Evolutionary conservation across 345 rosid species (phyloP).

Genomic region (Dipteronia sinensis): DNA sequence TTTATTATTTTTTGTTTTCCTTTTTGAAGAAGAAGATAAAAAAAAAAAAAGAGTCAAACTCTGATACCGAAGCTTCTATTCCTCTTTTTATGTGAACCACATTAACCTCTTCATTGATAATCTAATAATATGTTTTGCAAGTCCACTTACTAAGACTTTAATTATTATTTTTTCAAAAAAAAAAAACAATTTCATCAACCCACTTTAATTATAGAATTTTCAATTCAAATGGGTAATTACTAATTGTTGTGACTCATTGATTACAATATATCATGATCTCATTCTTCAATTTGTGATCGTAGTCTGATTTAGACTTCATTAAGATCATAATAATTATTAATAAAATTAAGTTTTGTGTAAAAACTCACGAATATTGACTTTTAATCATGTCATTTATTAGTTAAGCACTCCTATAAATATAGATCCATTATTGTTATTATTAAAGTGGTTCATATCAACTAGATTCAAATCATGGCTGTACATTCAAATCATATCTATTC

Average conservation of each 20-base stretch:
- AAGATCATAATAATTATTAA: background rate
- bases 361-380: too few species aligned
- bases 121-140: too few species aligned
- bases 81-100: constrained; percentile 47
- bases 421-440: background rate
- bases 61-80: constrained; percentile 46
- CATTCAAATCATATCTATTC: too few species aligned
- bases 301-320: too few species aligned
- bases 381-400: too few species aligned
- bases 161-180: too few species aligned
- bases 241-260: background rate
- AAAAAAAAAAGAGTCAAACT: constrained; percentile 34
- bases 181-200: too few species aligned
- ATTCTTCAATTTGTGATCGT: background rate
- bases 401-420: background rate
- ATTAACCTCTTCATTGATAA: too few species aligned
- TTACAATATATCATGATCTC: background rate
- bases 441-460: background rate
- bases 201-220: too few species aligned
- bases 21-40: background rate
- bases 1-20: background rate
- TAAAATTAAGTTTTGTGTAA: too few species aligned
- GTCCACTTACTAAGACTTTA: too few species aligned
- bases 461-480: too few species aligned
- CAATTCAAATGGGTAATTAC: background rate